Conservation (phyloP, 129 eudicot genomes). For the Helichrysum umbraculigerum region DNA sequence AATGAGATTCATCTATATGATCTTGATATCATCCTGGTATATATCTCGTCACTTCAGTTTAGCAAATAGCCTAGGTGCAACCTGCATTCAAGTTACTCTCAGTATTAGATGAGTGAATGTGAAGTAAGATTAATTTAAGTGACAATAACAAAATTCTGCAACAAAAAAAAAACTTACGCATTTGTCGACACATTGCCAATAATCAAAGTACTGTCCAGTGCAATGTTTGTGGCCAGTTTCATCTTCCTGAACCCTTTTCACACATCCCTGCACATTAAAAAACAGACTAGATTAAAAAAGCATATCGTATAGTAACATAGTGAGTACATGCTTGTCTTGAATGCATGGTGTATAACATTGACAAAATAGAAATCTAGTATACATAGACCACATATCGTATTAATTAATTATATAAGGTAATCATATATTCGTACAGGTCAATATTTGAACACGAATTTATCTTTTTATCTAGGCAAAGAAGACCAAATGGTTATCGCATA, state of each 20-base stretch:
- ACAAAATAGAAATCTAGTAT: not conserved
- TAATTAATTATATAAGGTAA: not conserved
- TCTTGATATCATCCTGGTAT: slow-evolving; percentile 14
- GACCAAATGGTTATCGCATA: not conserved
- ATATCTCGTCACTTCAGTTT: slow-evolving; percentile 52
- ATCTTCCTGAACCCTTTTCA: slow-evolving; percentile 72
- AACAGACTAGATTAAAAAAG: not conserved
- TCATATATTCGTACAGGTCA: not conserved
- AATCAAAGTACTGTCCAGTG: slow-evolving; percentile 92
- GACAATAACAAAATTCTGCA: not conserved
- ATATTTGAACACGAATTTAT: not conserved
- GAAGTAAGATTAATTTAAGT: not conserved
- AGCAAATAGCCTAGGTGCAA: slow-evolving; percentile 65
- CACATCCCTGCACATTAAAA: slow-evolving; percentile 55
- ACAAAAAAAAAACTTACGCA: slow-evolving; percentile 51
- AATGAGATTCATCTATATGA: slow-evolving; percentile 9
- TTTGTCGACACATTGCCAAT: slow-evolving; percentile 82
- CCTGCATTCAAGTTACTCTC: slow-evolving; percentile 46
- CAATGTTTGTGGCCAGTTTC: slow-evolving; percentile 90
- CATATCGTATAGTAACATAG: not conserved
- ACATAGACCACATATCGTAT: not conserved
- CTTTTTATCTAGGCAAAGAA: not conserved
- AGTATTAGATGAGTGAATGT: not conserved
- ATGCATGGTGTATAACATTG: not conserved
- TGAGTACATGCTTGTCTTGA: not conserved